These are phyloP conservation scores for Pisolithus microcarpus DNA, from an alignment of 768 basidiomycete species.

Conservation along the genomic window DNA sequence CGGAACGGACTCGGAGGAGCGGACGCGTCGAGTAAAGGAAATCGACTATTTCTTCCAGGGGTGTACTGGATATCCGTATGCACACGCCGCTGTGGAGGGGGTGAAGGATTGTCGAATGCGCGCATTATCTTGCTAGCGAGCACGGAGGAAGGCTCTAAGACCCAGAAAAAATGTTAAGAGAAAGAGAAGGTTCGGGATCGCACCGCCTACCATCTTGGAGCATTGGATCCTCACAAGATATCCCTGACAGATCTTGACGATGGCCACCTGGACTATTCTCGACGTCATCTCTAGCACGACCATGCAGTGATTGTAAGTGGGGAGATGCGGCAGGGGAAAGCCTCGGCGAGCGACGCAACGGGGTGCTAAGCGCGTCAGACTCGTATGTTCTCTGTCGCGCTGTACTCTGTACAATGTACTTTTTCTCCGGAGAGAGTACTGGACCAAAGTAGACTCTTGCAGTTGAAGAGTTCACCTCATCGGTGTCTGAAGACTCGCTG, in stretches of 20 bases:
- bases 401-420: conserved; percentile 28
- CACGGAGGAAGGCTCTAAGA: conserved; percentile 57
- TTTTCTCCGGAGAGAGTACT: conserved; percentile 47
- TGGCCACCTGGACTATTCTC: conserved; percentile 27
- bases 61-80: conserved; percentile 11
- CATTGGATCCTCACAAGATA: conserved; percentile 31
- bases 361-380: conserved; percentile 22
- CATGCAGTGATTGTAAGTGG: conserved; percentile 12
- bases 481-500: conserved; percentile 30
- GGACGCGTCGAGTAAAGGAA: conserved; percentile 9
- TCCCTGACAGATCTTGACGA: conserved; percentile 16
- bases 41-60: conserved; percentile 13
- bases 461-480: conserved; percentile 36
- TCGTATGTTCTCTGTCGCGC: conserved; percentile 24
- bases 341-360: conserved; percentile 45
- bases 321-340: conserved; percentile 35
- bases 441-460: conserved; percentile 46
- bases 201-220: conserved; percentile 38
- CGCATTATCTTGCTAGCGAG: conserved; percentile 60
- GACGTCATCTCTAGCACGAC: conserved; percentile 16
- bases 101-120: conserved; percentile 73
- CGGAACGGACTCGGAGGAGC: conserved; percentile 28
- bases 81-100: conserved; percentile 37
- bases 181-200: conserved; percentile 3
- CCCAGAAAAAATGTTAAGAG: not conserved